A percentile compares a stretch with the other conserved stretches of the same genome.
These are phyloP conservation scores for Scenedesmus sp. DNA, from an alignment of 163 green algal species.

Conservation along the genomic window DNA sequence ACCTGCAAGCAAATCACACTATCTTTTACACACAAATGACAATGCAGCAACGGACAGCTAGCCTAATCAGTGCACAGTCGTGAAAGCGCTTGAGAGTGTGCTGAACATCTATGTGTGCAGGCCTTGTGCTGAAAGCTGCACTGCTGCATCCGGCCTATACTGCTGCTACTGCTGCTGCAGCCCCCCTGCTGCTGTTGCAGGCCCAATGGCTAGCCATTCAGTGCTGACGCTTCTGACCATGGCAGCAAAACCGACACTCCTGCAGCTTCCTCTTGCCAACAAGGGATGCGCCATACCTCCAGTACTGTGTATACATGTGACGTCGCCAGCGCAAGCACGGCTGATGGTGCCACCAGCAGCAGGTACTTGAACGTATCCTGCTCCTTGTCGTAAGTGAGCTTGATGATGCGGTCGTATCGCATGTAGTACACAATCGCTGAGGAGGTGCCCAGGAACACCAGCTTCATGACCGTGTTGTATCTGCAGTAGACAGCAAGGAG, in stretches of 20 bases:
- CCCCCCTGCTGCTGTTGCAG: background rate
- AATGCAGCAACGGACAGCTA: conserved; percentile 13
- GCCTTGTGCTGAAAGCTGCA: background rate
- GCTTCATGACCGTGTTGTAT: conserved; percentile 99
- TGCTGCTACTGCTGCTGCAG: background rate
- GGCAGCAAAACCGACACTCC: background rate
- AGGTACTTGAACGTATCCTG: conserved; percentile 95
- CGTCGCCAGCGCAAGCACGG: conserved; percentile 84
- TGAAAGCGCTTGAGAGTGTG: no score
- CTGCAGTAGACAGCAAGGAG: conserved; percentile 57
- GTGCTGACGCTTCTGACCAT: background rate
- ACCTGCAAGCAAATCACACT: conserved; percentile 2
- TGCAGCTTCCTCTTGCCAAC: background rate
- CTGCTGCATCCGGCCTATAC: background rate
- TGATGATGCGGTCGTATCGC: conserved; percentile 88
- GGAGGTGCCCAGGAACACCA: conserved; percentile 94
- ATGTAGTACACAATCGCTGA: conserved; percentile 96
- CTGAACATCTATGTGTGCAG: no score
- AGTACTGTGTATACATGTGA: conserved; percentile 51
- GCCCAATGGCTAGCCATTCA: background rate
- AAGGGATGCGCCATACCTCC: conserved; percentile 72
- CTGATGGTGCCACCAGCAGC: conserved; percentile 79
- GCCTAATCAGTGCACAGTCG: background rate
- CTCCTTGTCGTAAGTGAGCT: conserved; percentile 95
- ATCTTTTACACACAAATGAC: background rate